A percentile compares a stretch with the other conserved stretches of the same genome.
Conservation (phyloP, 1,284 basidiomycete genomes). For the Puccinia sorghi region DNA sequence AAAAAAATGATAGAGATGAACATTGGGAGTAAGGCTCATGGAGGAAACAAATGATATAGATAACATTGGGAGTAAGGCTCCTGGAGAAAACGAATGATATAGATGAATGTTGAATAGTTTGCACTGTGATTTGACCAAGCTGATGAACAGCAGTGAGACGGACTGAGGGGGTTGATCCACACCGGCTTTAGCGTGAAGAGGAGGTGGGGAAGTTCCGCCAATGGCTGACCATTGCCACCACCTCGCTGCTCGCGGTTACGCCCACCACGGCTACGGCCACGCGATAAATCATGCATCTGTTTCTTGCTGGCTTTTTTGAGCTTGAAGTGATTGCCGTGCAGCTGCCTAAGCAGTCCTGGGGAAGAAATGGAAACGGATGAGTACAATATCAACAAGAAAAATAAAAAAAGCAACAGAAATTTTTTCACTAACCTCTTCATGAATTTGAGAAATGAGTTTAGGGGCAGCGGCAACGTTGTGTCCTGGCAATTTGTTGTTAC, state of each 20-base stretch:
- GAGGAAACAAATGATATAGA: constrained; percentile 51
- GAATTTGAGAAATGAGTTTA: constrained; percentile 42
- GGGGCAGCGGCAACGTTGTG: constrained; percentile 34
- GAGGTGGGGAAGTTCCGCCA: constrained; percentile 24
- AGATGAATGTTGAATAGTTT: constrained; percentile 64
- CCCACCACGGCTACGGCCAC: constrained; percentile 34
- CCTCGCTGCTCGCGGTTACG: constrained; percentile 44
- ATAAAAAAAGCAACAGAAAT: neutral
- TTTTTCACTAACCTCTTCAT: constrained; percentile 25
- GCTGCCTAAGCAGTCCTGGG: constrained; percentile 48
- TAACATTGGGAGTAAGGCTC: no score
- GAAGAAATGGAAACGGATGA: neutral
- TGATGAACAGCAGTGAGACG: constrained; percentile 88
- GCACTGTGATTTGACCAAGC: constrained; percentile 81
- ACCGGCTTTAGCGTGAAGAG: constrained; percentile 42
- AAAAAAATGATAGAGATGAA: constrained; percentile 49
- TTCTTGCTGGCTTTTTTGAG: constrained; percentile 38
- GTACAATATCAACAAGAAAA: neutral
- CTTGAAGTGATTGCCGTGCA: constrained; percentile 29
- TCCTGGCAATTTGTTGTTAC: constrained; percentile 38
- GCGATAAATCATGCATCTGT: constrained; percentile 32
- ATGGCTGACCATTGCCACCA: constrained; percentile 38
- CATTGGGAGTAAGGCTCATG: constrained; percentile 51
- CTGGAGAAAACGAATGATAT: constrained; percentile 51
- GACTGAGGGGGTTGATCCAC: constrained; percentile 77